phyloP scores from a whole-genome alignment of 306 rosid genomes.

The Luffa acutangula region DNA sequence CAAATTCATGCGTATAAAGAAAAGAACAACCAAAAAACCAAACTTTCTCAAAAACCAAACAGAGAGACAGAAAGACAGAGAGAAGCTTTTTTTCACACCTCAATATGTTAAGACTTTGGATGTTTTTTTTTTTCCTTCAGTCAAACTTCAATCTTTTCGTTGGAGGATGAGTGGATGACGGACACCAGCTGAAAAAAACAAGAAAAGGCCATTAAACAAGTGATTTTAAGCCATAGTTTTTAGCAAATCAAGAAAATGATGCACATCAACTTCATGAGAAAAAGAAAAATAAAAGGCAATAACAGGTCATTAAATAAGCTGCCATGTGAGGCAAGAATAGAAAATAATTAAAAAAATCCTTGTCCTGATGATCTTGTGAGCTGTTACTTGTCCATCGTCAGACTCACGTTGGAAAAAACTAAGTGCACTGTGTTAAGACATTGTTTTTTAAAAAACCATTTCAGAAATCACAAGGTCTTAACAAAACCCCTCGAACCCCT shows the following conservation, averaged over 20 bases:
- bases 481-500: background rate
- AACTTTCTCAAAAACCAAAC: constrained; percentile 28
- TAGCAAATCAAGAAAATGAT: constrained; percentile 25
- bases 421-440: background rate
- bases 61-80: constrained; percentile 4
- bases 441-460: background rate
- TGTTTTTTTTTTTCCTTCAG: constrained; percentile 18
- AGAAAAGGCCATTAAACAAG: constrained; percentile 27
- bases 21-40: constrained; percentile 26
- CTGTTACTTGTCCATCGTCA: constrained; percentile 16
- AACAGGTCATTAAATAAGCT: constrained; percentile 9
- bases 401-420: constrained; percentile 28
- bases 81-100: constrained; percentile 18
- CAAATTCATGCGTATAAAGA: constrained; percentile 24
- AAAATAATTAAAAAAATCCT: constrained; percentile 35
- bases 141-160: constrained; percentile 32
- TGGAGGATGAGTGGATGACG: constrained; percentile 11
- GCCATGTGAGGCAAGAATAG: constrained; percentile 41
- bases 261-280: constrained; percentile 15
- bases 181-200: constrained; percentile 45
- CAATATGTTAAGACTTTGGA: background rate
- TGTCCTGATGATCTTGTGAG: constrained; percentile 14
- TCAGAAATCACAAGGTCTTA: background rate
- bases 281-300: background rate
- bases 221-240: constrained; percentile 23